Percentiles rank a stretch among this genome's conserved stretches.
phyloP scores from a whole-genome alignment of 148 eudicot species.

The Simmondsia chinensis region DNA sequence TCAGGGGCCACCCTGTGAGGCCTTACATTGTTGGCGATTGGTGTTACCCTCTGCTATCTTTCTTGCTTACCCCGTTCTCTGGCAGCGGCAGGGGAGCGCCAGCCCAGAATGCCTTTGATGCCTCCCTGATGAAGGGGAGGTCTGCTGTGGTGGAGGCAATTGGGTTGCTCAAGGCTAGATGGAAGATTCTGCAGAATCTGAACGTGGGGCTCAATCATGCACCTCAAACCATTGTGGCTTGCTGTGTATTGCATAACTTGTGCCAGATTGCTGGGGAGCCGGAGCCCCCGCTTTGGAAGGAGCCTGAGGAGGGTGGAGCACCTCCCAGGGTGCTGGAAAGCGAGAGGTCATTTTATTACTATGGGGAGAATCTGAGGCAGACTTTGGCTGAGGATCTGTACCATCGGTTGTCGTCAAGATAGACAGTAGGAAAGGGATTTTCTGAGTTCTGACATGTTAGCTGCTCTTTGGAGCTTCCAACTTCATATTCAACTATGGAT shows the following conservation, averaged over 20 bases:
- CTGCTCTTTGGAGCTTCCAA: too few species aligned
- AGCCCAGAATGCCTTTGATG: constrained; percentile 66
- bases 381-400: constrained; percentile 79
- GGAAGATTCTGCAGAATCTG: constrained; percentile 89
- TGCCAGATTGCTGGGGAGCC: constrained; percentile 98
- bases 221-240: constrained; percentile 96
- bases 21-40: constrained; percentile 87
- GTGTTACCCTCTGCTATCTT: constrained; percentile 76
- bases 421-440: too few species aligned
- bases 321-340: constrained; percentile 62
- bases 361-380: constrained; percentile 72
- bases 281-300: constrained; percentile 72
- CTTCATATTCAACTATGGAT: too few species aligned
- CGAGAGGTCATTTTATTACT: constrained; percentile 58
- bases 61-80: constrained; percentile 68
- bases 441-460: too few species aligned
- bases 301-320: constrained; percentile 66
- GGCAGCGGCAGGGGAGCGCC: constrained; percentile 44
- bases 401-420: constrained; percentile 60
- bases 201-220: constrained; percentile 85
- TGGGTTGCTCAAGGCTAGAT: constrained; percentile 79
- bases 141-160: constrained; percentile 70
- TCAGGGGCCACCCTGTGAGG: constrained; percentile 73
- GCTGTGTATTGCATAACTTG: constrained; percentile 93
- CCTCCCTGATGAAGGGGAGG: constrained; percentile 72